Percentiles rank a stretch among this genome's conserved stretches.
Evolutionary conservation across 2,329 filamentous ascomycete species (phyloP).

Genomic region (Biscogniauxia sp.): DNA sequence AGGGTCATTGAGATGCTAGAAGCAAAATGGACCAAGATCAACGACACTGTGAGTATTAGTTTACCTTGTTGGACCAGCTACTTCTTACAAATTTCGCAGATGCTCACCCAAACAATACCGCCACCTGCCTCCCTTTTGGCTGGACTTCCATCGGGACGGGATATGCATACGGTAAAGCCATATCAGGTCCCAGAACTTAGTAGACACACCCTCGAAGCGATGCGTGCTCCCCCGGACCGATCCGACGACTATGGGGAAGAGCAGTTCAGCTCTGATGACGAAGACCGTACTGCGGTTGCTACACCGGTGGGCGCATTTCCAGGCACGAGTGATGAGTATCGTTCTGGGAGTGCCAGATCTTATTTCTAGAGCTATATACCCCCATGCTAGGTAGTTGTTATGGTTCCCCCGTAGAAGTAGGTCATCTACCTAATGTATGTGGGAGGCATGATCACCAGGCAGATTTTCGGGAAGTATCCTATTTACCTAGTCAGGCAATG

Average conservation of each 20-base stretch:
- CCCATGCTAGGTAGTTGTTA: not conserved
- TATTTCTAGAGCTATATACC: constrained; percentile 26
- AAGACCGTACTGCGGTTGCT: constrained; percentile 25
- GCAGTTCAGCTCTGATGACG: constrained; percentile 44
- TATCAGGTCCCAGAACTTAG: constrained; percentile 67
- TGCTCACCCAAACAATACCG: constrained; percentile 78
- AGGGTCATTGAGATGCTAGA: constrained; percentile 84
- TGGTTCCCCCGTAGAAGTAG: not conserved
- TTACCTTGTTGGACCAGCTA: not conserved
- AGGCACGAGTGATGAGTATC: constrained; percentile 26
- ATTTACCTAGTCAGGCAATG: not conserved
- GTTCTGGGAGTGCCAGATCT: constrained; percentile 28
- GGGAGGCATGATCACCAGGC: not conserved
- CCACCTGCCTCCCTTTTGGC: constrained; percentile 68
- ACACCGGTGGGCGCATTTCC: constrained; percentile 30
- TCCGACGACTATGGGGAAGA: constrained; percentile 41
- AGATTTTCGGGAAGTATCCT: not conserved
- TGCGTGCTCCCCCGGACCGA: constrained; percentile 53
- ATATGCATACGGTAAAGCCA: constrained; percentile 72
- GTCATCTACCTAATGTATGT: not conserved
- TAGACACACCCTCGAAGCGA: constrained; percentile 59
- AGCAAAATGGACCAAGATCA: constrained; percentile 86
- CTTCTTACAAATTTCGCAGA: constrained; percentile 43
- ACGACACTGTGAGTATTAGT: constrained; percentile 70
- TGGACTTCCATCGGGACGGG: constrained; percentile 82